phyloP scores from a whole-genome alignment of 1,139 yeast genomes.

The Suhomyces kunorum region DNA sequence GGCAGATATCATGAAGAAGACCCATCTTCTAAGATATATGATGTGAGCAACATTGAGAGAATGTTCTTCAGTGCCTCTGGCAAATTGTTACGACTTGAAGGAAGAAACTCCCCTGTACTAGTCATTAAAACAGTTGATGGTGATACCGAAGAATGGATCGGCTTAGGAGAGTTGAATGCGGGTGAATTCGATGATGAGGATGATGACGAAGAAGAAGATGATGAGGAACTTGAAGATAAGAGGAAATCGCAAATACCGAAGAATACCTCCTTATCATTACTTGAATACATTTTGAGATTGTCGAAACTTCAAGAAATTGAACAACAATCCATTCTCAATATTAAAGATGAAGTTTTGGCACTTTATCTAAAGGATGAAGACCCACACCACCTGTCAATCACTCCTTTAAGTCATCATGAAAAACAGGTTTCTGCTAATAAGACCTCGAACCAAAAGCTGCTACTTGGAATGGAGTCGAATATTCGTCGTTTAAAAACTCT shows the following conservation, averaged over 20 bases:
- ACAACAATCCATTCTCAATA: constrained; percentile 52
- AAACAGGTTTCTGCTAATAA: constrained; percentile 14
- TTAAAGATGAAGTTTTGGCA: constrained; percentile 68
- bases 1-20: constrained; percentile 66
- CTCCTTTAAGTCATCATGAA: constrained; percentile 24
- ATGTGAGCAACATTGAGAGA: constrained; percentile 49
- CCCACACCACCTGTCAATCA: constrained; percentile 13
- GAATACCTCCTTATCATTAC: constrained; percentile 49
- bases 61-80: constrained; percentile 78
- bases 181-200: constrained; percentile 34
- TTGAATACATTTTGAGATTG: constrained; percentile 67
- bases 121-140: constrained; percentile 50
- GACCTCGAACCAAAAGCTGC: constrained; percentile 20
- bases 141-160: constrained; percentile 49
- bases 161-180: constrained; percentile 49
- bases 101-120: constrained; percentile 66
- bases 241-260: constrained; percentile 15
- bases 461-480: constrained; percentile 36
- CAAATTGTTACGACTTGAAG: constrained; percentile 61
- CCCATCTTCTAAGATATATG: constrained; percentile 35
- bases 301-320: constrained; percentile 65
- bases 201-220: constrained; percentile 27
- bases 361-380: constrained; percentile 60
- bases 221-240: constrained; percentile 18
- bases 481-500: constrained; percentile 31